Evolutionary conservation across 1,139 yeast genomes (phyloP), one percentile per base, ranked within the genome.

Genomic region (Tardiomyces depauwii): DNA sequence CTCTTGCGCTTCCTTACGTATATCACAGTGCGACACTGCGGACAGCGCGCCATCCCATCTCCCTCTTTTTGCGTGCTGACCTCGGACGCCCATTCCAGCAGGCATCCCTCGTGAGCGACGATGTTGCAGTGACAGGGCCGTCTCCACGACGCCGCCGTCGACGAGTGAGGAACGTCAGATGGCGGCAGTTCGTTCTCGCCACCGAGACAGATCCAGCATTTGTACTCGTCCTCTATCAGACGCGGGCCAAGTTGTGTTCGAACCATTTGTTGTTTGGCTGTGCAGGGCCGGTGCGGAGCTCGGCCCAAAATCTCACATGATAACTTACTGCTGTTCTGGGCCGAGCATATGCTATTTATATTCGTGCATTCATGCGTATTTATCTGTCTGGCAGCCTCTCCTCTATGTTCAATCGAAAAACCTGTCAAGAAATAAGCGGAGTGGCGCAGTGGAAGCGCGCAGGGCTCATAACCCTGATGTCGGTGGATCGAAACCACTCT

Each of bases 401-500:
- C n/a, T n/a, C n/a, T n/a, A n/a, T n/a, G n/a, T n/a, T n/a, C n/a
- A n/a, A n/a, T n/a, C n/a, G n/a, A n/a, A n/a, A n/a, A n/a, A n/a
- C n/a, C n/a, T n/a, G n/a, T n/a, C 32, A 9, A 13, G 11, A 42
- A 28, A 5, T n/a, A 43, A 58, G 62, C 63, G 61, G 49, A 53
- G 88, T 84, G 93, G 91, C 94, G 94, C 94, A 85, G 94, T 80
- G 95, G 94, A 82, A 85, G 94, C 94, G 94, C 91, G 93, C 93
- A 82, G 93, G 91, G 93, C 93, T 83, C 93, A 86, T 86, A 86
- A 86, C 95, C 95, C 95, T 84, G 94, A 85, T 82, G 95, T 84
- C 95, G 91, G 80, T 75, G 93, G 95, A 86, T 86, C 95, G 95
- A 86, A 84, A 86, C 95, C 88, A 75, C 80, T 89, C 89, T 84